Evolutionary conservation across 345 rosid species (phyloP).

Genomic region (Hibiscus syriacus): DNA sequence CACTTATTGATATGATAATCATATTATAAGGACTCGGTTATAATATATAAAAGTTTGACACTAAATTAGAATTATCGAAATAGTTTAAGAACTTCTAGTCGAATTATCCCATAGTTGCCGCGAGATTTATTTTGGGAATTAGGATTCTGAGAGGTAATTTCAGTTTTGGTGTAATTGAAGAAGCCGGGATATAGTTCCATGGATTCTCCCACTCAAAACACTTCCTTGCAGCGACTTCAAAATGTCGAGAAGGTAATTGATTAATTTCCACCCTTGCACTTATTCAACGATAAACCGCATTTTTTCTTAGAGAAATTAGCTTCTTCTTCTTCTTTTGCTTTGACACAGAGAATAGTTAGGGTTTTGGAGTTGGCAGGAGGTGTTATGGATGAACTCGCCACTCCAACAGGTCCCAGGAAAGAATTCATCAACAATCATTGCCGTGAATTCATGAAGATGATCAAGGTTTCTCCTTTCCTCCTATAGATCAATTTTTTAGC

Average conservation of each 20-base stretch:
- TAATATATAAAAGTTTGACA: neutral
- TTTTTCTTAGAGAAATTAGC: neutral
- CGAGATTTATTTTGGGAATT: neutral
- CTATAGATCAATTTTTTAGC: neutral
- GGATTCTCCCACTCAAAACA: slow-evolving; percentile 73
- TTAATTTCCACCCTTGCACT: neutral
- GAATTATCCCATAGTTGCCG: neutral
- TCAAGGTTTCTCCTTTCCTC: slow-evolving; percentile 40
- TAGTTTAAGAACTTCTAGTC: neutral
- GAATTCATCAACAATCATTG: slow-evolving; percentile 74
- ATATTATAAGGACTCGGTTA: no score
- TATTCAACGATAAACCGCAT: neutral
- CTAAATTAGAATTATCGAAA: neutral
- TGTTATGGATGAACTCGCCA: slow-evolving; percentile 81
- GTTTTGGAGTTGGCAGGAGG: slow-evolving; percentile 26
- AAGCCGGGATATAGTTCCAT: slow-evolving; percentile 18
- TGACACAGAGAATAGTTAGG: neutral
- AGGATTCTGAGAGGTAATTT: neutral
- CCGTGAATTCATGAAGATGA: slow-evolving; percentile 81
- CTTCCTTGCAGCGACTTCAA: slow-evolving; percentile 77
- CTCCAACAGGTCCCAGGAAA: slow-evolving; percentile 67
- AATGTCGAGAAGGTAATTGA: slow-evolving; percentile 67
- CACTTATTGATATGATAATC: no score
- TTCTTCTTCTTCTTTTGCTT: neutral
- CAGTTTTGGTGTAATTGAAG: neutral